Conservation (phyloP, 2,329 filamentous ascomycete species). For the Pseudodiploospora longispora region DNA sequence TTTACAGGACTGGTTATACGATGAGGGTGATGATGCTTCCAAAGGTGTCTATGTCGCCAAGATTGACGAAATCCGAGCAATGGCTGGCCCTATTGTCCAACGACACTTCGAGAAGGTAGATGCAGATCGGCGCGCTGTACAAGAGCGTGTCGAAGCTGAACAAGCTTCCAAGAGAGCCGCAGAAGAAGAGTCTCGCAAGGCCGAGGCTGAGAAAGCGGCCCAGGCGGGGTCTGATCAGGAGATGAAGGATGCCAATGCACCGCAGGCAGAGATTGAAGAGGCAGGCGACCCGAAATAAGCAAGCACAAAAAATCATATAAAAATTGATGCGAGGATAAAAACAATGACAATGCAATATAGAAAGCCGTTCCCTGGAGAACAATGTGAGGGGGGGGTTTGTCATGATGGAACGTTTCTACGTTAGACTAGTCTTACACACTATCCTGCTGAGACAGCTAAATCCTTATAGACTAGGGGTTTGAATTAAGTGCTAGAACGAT, state of each 20-base stretch:
- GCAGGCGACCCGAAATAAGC: slow-evolving; percentile 28
- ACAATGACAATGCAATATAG: neutral
- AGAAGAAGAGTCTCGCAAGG: slow-evolving; percentile 48
- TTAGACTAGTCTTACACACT: too few relatives aligned
- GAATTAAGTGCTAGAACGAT: too few relatives aligned
- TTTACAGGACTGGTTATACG: slow-evolving; percentile 92
- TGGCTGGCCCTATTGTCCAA: slow-evolving; percentile 86
- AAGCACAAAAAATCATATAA: neutral
- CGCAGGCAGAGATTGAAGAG: slow-evolving; percentile 44
- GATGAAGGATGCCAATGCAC: slow-evolving; percentile 54
- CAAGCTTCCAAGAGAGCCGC: slow-evolving; percentile 64
- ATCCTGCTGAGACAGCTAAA: too few relatives aligned
- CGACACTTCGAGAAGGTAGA: slow-evolving; percentile 94
- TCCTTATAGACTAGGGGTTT: too few relatives aligned
- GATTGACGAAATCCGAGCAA: slow-evolving; percentile 87
- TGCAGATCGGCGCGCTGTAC: slow-evolving; percentile 69
- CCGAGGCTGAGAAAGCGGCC: slow-evolving; percentile 41
- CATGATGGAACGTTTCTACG: neutral
- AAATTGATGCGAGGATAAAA: neutral
- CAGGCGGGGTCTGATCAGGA: slow-evolving; percentile 48
- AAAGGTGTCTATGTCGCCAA: slow-evolving; percentile 93
- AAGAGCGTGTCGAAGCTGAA: slow-evolving; percentile 71
- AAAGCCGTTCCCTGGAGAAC: slow-evolving; percentile 1
- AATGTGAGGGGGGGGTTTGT: slow-evolving; percentile 1
- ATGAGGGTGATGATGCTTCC: slow-evolving; percentile 88